Conservation (phyloP, 768 basidiomycete genomes). For the Tricholoma terreum region DNA sequence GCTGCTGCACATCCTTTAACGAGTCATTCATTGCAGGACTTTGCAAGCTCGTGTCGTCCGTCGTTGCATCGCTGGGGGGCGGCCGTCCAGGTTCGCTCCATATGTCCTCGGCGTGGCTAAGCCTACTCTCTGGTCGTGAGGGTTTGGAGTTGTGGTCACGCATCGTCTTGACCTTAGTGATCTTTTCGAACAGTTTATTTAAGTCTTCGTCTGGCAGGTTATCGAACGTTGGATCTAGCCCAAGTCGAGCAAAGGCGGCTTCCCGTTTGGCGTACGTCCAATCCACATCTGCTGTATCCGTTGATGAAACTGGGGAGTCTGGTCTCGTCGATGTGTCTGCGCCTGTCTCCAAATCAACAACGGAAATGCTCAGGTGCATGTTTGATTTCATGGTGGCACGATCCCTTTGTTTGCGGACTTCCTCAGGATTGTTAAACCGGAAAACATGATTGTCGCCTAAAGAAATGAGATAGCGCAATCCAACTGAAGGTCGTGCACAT, state of each 20-base stretch:
- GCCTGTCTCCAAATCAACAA: conserved; percentile 60
- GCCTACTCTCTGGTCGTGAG: conserved; percentile 85
- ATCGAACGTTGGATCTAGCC: conserved; percentile 86
- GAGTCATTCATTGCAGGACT: conserved; percentile 68
- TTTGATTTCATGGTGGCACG: conserved; percentile 72
- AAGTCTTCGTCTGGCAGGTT: conserved; percentile 93
- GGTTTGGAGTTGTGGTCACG: conserved; percentile 71
- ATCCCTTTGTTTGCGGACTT: conserved; percentile 88
- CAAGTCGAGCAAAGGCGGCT: conserved; percentile 83
- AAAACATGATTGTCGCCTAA: conserved; percentile 96
- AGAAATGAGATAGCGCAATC: conserved; percentile 7
- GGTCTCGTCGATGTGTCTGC: conserved; percentile 66
- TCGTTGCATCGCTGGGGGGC: conserved; percentile 70
- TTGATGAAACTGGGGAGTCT: conserved; percentile 70
- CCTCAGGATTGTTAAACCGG: conserved; percentile 93
- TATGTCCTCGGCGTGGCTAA: conserved; percentile 80
- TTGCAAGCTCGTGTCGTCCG: conserved; percentile 81
- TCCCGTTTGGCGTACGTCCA: conserved; percentile 98
- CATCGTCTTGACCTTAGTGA: conserved; percentile 87
- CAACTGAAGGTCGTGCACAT: conserved; percentile 19
- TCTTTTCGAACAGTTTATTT: conserved; percentile 91
- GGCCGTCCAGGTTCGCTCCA: conserved; percentile 90
- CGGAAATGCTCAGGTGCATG: conserved; percentile 61
- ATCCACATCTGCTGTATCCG: conserved; percentile 76
- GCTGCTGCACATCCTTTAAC: conserved; percentile 68